Percentiles rank a stretch among this genome's conserved stretches.
These are phyloP conservation scores for Ceratocystis variospora DNA, from an alignment of 2,329 filamentous ascomycete species.

Conservation along the genomic window DNA sequence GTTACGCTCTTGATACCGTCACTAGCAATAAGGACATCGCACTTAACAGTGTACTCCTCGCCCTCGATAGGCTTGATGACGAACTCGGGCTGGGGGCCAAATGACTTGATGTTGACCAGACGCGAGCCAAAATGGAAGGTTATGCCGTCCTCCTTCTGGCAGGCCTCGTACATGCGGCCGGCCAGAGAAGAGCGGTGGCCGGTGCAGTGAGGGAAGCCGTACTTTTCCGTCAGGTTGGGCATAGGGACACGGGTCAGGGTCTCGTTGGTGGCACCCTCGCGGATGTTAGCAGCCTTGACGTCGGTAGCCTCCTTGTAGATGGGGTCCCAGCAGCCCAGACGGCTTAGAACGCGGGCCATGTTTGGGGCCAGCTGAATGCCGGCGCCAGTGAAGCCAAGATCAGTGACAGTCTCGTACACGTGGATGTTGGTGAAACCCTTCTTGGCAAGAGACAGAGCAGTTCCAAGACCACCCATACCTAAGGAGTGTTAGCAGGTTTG, in stretches of 20 bases:
- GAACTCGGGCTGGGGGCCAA: conserved; percentile 45
- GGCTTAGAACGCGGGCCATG: conserved; percentile 61
- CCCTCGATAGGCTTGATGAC: conserved; percentile 43
- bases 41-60: conserved; percentile 39
- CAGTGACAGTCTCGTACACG: conserved; percentile 59
- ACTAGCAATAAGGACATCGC: conserved; percentile 39
- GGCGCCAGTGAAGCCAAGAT: conserved; percentile 68
- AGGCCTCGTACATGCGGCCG: conserved; percentile 55
- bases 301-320: conserved; percentile 60
- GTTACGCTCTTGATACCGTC: conserved; percentile 43
- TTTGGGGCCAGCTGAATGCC: conserved; percentile 78
- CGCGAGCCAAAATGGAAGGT: conserved; percentile 53
- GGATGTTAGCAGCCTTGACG: conserved; percentile 57
- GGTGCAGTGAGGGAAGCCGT: conserved; percentile 66
- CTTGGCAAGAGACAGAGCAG: conserved; percentile 59
- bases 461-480: conserved; percentile 69
- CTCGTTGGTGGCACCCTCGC: conserved; percentile 53
- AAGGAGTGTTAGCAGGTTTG: neutral
- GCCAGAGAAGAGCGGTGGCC: conserved; percentile 64
- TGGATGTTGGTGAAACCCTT: conserved; percentile 61
- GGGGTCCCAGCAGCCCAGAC: conserved; percentile 55
- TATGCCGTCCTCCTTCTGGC: conserved; percentile 47
- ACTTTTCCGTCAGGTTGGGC: conserved; percentile 50
- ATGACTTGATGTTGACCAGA: conserved; percentile 43
- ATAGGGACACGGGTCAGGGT: conserved; percentile 61